Evolutionary conservation across 2,329 filamentous ascomycete genomes (phyloP).

Genomic region (Coccinonectria pachysandricola): DNA sequence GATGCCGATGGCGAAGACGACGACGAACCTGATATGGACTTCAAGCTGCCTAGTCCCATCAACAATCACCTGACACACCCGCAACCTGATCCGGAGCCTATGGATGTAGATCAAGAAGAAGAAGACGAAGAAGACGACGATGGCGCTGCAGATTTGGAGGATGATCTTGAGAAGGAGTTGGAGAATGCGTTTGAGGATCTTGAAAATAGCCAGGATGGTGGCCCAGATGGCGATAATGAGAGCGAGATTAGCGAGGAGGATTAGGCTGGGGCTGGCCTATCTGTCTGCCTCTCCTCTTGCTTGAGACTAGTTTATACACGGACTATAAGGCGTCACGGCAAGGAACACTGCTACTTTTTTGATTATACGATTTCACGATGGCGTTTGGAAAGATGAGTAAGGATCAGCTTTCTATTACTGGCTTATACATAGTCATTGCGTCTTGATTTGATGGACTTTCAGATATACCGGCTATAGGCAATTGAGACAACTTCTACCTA

Average conservation of each 20-base stretch:
- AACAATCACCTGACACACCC: constrained; percentile 23
- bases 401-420: too few relatives aligned
- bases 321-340: too few relatives aligned
- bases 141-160: constrained; percentile 22
- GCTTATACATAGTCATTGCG: too few relatives aligned
- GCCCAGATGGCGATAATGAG: constrained; percentile 44
- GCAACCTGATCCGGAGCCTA: constrained; percentile 13
- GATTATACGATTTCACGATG: too few relatives aligned
- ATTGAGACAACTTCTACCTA: too few relatives aligned
- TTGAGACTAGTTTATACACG: too few relatives aligned
- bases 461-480: too few relatives aligned
- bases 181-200: constrained; percentile 42
- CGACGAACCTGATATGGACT: constrained; percentile 37
- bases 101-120: constrained; percentile 14
- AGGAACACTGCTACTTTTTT: too few relatives aligned
- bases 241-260: constrained; percentile 60
- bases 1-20: constrained; percentile 38
- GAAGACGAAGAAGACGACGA: constrained; percentile 22
- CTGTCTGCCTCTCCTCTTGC: too few relatives aligned
- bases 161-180: constrained; percentile 40
- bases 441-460: too few relatives aligned
- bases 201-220: constrained; percentile 41
- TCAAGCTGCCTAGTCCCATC: constrained; percentile 45
- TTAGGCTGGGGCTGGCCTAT: too few relatives aligned
- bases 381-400: too few relatives aligned